Conservation (phyloP, 1,284 basidiomycete genomes). For the Fomitopsis palustris region DNA sequence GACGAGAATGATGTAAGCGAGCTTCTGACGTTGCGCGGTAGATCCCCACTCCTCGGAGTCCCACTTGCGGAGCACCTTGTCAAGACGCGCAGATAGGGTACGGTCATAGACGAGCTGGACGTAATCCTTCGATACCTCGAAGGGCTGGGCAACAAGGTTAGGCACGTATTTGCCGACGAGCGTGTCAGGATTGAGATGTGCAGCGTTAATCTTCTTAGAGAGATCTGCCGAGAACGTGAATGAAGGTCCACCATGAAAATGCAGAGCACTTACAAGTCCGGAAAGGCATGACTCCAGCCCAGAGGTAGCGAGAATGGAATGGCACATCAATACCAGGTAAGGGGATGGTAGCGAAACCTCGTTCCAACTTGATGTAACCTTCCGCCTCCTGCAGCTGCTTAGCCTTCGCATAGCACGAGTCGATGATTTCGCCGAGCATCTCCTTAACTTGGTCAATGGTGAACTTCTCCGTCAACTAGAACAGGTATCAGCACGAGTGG, state of each 20-base stretch:
- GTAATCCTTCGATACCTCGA: conserved; percentile 87
- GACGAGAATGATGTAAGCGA: conserved; percentile 94
- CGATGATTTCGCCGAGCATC: conserved; percentile 89
- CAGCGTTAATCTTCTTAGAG: conserved; percentile 95
- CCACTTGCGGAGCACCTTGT: conserved; percentile 92
- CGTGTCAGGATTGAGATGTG: conserved; percentile 88
- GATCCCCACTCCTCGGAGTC: conserved; percentile 88
- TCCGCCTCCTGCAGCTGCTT: conserved; percentile 78
- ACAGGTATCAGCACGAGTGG: conserved; percentile 1
- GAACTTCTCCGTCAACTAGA: conserved; percentile 80
- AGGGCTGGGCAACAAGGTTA: conserved; percentile 94
- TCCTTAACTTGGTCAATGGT: conserved; percentile 88
- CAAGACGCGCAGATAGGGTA: conserved; percentile 89
- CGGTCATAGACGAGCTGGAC: conserved; percentile 95
- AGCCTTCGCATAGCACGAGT: conserved; percentile 76
- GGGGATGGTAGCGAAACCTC: conserved; percentile 95
- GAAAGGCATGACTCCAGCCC: conserved; percentile 98
- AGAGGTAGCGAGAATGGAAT: conserved; percentile 98
- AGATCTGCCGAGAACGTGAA: conserved; percentile 58
- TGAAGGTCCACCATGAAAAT: conserved; percentile 13
- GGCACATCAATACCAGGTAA: conserved; percentile 98
- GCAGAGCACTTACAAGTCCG: conserved; percentile 67
- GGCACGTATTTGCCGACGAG: conserved; percentile 95
- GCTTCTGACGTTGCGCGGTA: conserved; percentile 80
- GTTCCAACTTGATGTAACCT: conserved; percentile 92